phyloP scores from a whole-genome alignment of 129 eudicot species.

The Flaveria linearis region DNA sequence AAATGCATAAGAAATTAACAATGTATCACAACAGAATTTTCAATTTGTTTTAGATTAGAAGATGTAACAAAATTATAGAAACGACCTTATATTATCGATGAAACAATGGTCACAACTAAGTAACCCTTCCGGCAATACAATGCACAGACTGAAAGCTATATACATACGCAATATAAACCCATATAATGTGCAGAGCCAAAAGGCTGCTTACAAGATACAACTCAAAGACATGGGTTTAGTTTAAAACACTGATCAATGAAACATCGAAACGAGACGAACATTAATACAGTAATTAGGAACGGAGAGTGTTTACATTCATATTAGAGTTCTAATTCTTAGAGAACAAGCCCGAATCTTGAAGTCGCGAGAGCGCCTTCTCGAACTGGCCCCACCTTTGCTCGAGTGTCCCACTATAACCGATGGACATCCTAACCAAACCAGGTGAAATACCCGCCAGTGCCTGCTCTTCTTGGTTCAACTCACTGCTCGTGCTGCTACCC shows the following conservation, averaged over 20 bases:
- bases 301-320: slow-evolving; percentile 15
- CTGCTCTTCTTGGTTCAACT: slow-evolving; percentile 68
- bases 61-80: background rate
- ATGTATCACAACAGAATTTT: no score
- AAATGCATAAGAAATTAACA: background rate
- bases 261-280: slow-evolving; percentile 9
- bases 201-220: slow-evolving; percentile 9
- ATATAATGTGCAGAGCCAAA: slow-evolving; percentile 11
- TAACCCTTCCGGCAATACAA: slow-evolving; percentile 10
- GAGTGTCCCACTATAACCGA: slow-evolving; percentile 86
- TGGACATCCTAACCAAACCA: slow-evolving; percentile 89
- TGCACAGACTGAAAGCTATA: slow-evolving; percentile 14
- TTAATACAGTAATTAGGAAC: slow-evolving; percentile 16
- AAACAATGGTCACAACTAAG: slow-evolving; percentile 26
- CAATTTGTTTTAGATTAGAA: background rate
- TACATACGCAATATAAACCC: slow-evolving; percentile 21
- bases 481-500: slow-evolving; percentile 93
- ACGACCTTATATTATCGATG: slow-evolving; percentile 30
- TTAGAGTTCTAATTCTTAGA: slow-evolving; percentile 33
- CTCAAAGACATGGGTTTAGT: slow-evolving; percentile 27
- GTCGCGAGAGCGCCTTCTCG: slow-evolving; percentile 70
- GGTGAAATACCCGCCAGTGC: slow-evolving; percentile 81
- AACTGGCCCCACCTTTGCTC: slow-evolving; percentile 96
- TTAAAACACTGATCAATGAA: slow-evolving; percentile 11
- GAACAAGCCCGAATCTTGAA: slow-evolving; percentile 43